Base-by-base conservation (phyloP, 2,329 filamentous ascomycete species). In the Aspergillus latus region DNA sequence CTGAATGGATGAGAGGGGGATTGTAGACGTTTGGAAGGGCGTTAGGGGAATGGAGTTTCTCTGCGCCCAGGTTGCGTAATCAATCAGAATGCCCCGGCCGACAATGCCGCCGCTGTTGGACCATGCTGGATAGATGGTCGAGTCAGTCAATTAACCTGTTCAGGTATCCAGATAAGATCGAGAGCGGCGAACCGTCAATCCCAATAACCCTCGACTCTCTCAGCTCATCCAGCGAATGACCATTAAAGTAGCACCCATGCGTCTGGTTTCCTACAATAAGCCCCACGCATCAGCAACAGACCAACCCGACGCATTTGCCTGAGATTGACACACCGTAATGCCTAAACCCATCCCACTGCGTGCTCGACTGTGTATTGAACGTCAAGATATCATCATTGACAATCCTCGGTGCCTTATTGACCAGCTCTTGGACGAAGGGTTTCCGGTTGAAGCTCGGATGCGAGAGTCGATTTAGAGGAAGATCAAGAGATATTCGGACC, bases 301-400 rank as follows among this genome's bases (percentile, higher is more conserved):
- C 28, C 49, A 29, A 34, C 5, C 2, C 9, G 5, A 28, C 4
- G 16, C 8, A 40, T 34, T 3, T 4, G n/a, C 44, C 11, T 13
- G n/a, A 34, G 11, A 44, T n/a, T 6, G 8, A 29, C 26, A 13
- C 16, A 64, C 67, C 72, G 50, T 67, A 75, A 62, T 75, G 73
- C 28, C 72, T 59, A 39, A 74, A 73, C 4, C 73, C 71, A 65
- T 75, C 72, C 73, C 73, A 85, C 66, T 85, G 83, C 43, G 78
- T 82, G 37, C 80, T 82, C 6, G 77, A 77, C 68, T 85, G 83
- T 0, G 82, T 80, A 67, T 86, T 86, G 62, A 85, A 81, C 0
- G 75, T 76, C 76, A 83, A 82, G 30, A 80, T 72, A 67, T 87
- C 84, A 65, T 87, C 85, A 65, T 87, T 86, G 28, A 85, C 80